These are phyloP conservation scores for Selaginella moellendorffii DNA, from an alignment of 75 land plant genomes.

Conservation along the genomic window DNA sequence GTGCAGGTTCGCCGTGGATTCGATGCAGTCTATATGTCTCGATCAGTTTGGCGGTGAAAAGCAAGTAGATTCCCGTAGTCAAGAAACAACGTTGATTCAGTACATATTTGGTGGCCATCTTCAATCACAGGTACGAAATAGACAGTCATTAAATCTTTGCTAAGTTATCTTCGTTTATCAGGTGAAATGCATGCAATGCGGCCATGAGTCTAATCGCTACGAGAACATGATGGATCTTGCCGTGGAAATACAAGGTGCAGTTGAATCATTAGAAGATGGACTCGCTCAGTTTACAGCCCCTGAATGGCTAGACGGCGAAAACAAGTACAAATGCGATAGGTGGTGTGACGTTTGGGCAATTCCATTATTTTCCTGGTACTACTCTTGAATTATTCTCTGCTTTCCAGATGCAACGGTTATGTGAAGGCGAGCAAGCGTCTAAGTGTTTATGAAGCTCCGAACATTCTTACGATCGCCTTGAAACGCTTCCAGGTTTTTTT, in stretches of 20 bases:
- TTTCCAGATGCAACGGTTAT: slow-evolving; percentile 29
- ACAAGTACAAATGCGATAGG: slow-evolving; percentile 94
- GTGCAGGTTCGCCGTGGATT: slow-evolving; percentile 97
- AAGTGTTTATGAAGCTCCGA: slow-evolving; percentile 62
- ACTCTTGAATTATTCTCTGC: too few species aligned
- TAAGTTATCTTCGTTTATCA: too few species aligned
- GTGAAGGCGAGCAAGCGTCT: slow-evolving; percentile 60
- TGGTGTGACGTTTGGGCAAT: too few species aligned
- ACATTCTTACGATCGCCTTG: slow-evolving; percentile 53
- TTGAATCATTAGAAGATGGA: slow-evolving; percentile 72
- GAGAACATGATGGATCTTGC: slow-evolving; percentile 81
- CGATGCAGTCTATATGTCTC: slow-evolving; percentile 80
- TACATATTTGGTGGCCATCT: slow-evolving; percentile 72
- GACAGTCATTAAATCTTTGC: too few species aligned
- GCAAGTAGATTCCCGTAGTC: slow-evolving; percentile 36
- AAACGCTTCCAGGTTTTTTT: slow-evolving; percentile 46
- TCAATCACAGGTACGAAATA: slow-evolving; percentile 56
- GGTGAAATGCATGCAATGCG: slow-evolving; percentile 67
- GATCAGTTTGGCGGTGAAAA: slow-evolving; percentile 44
- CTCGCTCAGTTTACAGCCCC: slow-evolving; percentile 52
- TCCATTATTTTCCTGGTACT: too few species aligned
- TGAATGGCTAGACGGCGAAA: slow-evolving; percentile 89
- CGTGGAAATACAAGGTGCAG: slow-evolving; percentile 65
- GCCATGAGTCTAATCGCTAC: slow-evolving; percentile 55
- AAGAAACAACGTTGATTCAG: slow-evolving; percentile 70